phyloP scores from a whole-genome alignment of 78 protist species.

The Dictyostelium firmibasis region DNA sequence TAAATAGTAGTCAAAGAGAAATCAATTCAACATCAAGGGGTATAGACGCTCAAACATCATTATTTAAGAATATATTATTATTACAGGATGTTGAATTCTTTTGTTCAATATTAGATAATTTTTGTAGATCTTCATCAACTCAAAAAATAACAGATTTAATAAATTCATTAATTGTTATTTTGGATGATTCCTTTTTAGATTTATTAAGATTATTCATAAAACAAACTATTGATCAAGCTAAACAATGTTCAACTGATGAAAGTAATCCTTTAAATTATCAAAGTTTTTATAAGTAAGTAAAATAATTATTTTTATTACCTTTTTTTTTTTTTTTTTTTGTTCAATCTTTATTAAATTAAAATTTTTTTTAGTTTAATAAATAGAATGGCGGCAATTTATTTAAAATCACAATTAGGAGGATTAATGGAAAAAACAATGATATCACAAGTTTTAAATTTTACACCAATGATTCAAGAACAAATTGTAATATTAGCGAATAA shows the following conservation, averaged over 20 bases:
- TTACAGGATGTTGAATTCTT: constrained; percentile 28
- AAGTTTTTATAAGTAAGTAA: constrained; percentile 29
- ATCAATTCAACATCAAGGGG: background rate
- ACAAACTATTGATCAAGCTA: background rate
- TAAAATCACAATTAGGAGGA: constrained; percentile 16
- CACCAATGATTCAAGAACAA: constrained; percentile 15
- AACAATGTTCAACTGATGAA: background rate
- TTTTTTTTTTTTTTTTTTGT: background rate
- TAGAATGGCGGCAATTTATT: constrained; percentile 57
- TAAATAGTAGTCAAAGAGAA: background rate
- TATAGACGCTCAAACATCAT: background rate
- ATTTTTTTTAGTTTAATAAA: constrained; percentile 16
- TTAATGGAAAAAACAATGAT: constrained; percentile 13
- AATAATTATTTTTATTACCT: background rate
- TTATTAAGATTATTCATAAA: constrained; percentile 9
- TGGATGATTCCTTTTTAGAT: constrained; percentile 44
- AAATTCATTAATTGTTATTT: background rate
- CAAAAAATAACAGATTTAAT: constrained; percentile 27
- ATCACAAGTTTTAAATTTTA: constrained; percentile 5
- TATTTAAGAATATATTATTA: constrained; percentile 41
- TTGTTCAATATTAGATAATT: constrained; percentile 16
- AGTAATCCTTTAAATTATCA: constrained; percentile 14
- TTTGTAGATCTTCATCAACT: constrained; percentile 13
- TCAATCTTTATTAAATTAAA: background rate
- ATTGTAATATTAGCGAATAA: background rate